These are phyloP conservation scores for Cyclocybe aegerita DNA, from an alignment of 768 basidiomycete species.

Conservation along the genomic window DNA sequence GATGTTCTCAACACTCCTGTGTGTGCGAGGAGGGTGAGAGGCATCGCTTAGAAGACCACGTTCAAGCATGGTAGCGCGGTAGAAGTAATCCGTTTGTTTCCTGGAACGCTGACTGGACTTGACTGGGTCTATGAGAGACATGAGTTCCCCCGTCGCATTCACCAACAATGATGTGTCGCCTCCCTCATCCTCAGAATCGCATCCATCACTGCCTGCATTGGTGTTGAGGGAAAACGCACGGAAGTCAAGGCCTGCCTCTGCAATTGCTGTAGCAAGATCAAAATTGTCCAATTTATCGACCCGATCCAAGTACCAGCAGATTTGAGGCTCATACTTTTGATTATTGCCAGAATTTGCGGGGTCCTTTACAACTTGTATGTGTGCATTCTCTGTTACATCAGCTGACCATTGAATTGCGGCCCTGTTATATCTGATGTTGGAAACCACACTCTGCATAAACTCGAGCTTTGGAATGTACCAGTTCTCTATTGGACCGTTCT, in stretches of 20 bases:
- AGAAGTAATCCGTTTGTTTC: background rate
- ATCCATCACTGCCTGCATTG: background rate
- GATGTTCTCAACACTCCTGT: background rate
- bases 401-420: constrained; percentile 32
- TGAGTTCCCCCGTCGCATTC: constrained; percentile 3
- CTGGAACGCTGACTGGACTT: background rate
- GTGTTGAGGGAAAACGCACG: too few relatives aligned
- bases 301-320: constrained; percentile 29
- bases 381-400: constrained; percentile 30
- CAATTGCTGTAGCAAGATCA: constrained; percentile 21
- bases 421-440: constrained; percentile 26
- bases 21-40: constrained; percentile 12
- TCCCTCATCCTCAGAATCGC: background rate
- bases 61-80: too few relatives aligned
- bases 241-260: constrained; percentile 5
- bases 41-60: constrained; percentile 1
- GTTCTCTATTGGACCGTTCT: constrained; percentile 24
- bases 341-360: constrained; percentile 29
- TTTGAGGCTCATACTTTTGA: constrained; percentile 32
- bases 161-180: background rate
- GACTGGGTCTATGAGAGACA: background rate
- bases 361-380: constrained; percentile 31
- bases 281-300: constrained; percentile 29
- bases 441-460: constrained; percentile 30
- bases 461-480: constrained; percentile 45